phyloP scores from a whole-genome alignment of 257 asterid genomes.

The Salvia hispanica region DNA sequence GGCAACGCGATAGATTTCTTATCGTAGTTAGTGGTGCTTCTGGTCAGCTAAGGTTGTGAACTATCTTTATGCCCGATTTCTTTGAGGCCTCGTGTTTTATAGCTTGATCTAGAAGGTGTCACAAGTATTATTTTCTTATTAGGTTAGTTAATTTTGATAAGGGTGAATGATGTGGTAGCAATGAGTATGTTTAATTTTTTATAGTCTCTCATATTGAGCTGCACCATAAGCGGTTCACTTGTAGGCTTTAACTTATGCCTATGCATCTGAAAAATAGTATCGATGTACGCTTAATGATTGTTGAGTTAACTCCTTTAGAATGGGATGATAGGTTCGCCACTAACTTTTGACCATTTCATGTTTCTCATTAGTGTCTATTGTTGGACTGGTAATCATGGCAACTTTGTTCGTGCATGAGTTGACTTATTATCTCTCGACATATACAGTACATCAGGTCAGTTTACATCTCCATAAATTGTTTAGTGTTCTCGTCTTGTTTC shows the following conservation, averaged over 20 bases:
- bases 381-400: slow-evolving; percentile 88
- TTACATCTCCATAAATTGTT: slow-evolving; percentile 22
- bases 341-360: slow-evolving; percentile 33
- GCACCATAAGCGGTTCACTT: slow-evolving; percentile 1
- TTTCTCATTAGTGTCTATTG: slow-evolving; percentile 62
- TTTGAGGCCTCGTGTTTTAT: slow-evolving; percentile 4
- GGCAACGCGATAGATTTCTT: slow-evolving; percentile 5
- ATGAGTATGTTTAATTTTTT: neutral
- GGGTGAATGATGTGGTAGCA: slow-evolving; percentile 2
- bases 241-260: neutral
- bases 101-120: neutral
- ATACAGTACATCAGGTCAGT: slow-evolving; percentile 84
- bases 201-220: slow-evolving; percentile 6
- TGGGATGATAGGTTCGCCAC: slow-evolving; percentile 25
- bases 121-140: slow-evolving; percentile 4
- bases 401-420: slow-evolving; percentile 89
- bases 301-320: slow-evolving; percentile 23
- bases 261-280: slow-evolving; percentile 14
- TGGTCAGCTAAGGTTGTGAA: slow-evolving; percentile 9
- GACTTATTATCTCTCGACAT: slow-evolving; percentile 79
- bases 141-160: slow-evolving; percentile 13
- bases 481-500: neutral
- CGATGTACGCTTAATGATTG: slow-evolving; percentile 12
- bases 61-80: slow-evolving; percentile 1
- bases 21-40: slow-evolving; percentile 14